These are phyloP conservation scores for Aspergillus pseudonomiae DNA, from an alignment of 2,329 filamentous ascomycete species.

Conservation along the genomic window DNA sequence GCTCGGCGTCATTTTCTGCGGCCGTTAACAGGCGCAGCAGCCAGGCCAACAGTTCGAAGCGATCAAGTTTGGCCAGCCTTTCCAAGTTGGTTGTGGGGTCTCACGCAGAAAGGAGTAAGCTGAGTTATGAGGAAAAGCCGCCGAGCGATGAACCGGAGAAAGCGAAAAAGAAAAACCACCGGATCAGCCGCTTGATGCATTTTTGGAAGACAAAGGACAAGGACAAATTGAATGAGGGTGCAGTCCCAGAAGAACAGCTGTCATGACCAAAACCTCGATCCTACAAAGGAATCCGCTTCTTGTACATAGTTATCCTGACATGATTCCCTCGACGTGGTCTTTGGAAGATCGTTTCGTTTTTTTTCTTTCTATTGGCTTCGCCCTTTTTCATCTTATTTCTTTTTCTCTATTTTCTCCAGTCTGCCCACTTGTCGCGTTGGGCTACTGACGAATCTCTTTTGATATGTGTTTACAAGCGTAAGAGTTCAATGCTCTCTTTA, in stretches of 20 bases:
- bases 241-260: conserved; percentile 25
- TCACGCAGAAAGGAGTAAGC: conserved; percentile 49
- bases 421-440: conserved; percentile 20
- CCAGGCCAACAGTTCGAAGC: conserved; percentile 45
- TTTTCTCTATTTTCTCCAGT: conserved; percentile 22
- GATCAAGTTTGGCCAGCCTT: conserved; percentile 53
- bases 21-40: conserved; percentile 43
- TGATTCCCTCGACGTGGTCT: conserved; percentile 26
- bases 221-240: conserved; percentile 31
- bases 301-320: conserved; percentile 22
- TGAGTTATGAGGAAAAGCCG: conserved; percentile 49
- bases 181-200: conserved; percentile 52
- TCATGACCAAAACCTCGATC: conserved; percentile 24
- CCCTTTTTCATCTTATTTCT: conserved; percentile 11
- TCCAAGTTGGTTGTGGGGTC: conserved; percentile 50
- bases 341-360: conserved; percentile 17
- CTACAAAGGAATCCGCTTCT: conserved; percentile 15
- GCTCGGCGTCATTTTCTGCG: conserved; percentile 49
- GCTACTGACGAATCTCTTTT: conserved; percentile 42
- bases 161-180: conserved; percentile 47
- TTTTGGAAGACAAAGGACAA: conserved; percentile 55
- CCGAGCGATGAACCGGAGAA: conserved; percentile 42
- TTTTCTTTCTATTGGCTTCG: conserved; percentile 11
- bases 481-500: conserved; percentile 36
- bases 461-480: conserved; percentile 30